Evolutionary conservation across 176 grass and related monocot species (phyloP).

Genomic region (Pharus latifolius): DNA sequence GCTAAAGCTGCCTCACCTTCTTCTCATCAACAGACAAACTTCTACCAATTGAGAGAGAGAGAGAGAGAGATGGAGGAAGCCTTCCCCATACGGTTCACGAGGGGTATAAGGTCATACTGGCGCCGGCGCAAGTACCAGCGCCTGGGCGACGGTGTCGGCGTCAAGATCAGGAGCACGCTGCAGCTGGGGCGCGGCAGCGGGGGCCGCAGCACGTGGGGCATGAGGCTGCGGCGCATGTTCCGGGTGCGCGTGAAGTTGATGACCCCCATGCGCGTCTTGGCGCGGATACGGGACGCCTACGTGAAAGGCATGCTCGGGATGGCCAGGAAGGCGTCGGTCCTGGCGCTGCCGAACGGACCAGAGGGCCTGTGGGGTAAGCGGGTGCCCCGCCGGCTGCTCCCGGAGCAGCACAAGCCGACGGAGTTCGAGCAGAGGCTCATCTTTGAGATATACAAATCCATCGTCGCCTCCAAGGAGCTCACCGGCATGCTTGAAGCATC

Average conservation of each 20-base stretch:
- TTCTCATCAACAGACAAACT: too few relatives aligned
- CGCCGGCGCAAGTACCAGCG: conserved; percentile 55
- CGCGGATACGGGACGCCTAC: conserved; percentile 56
- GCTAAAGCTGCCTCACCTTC: too few relatives aligned
- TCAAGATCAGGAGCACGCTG: background rate
- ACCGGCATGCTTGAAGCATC: conserved; percentile 39
- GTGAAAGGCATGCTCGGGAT: conserved; percentile 54
- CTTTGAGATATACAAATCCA: conserved; percentile 78
- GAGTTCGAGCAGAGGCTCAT: conserved; percentile 55
- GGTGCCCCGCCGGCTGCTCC: conserved; percentile 20
- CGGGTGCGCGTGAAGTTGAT: conserved; percentile 21
- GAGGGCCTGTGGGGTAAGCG: conserved; percentile 29
- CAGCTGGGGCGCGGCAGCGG: conserved; percentile 30
- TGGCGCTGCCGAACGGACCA: conserved; percentile 15
- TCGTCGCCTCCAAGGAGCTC: conserved; percentile 61
- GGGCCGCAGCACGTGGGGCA: background rate
- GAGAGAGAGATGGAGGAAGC: conserved; percentile 33
- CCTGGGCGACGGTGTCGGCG: background rate
- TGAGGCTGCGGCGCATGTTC: conserved; percentile 3
- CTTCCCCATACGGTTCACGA: conserved; percentile 62
- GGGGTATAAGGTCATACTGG: conserved; percentile 58
- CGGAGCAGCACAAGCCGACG: background rate
- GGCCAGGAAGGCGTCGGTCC: conserved; percentile 27
- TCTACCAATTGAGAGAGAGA: too few relatives aligned
- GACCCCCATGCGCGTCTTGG: conserved; percentile 28